Conservation (phyloP, 2,329 filamentous ascomycete genomes). For the Alternaria sp. region DNA sequence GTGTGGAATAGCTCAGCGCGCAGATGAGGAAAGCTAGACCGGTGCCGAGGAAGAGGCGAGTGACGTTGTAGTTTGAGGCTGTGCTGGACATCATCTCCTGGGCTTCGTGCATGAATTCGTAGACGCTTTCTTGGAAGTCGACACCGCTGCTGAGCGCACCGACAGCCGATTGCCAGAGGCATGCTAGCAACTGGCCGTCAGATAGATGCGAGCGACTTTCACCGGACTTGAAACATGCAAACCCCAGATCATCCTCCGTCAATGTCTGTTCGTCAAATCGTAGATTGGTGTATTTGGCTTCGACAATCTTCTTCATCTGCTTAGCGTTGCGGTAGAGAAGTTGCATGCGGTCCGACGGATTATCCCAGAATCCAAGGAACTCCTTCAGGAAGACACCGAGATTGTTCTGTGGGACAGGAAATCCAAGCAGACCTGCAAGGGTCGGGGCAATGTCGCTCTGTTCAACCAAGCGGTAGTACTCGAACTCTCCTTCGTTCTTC, state of each 20-base stretch:
- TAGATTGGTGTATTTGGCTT: conserved; percentile 70
- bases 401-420: conserved; percentile 89
- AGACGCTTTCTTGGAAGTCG: conserved; percentile 47
- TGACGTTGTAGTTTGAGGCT: conserved; percentile 88
- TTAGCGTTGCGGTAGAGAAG: conserved; percentile 78
- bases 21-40: conserved; percentile 54
- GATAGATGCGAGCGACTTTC: conserved; percentile 14
- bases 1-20: conserved; percentile 40
- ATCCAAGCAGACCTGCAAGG: conserved; percentile 81
- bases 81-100: conserved; percentile 85
- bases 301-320: conserved; percentile 80
- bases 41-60: conserved; percentile 61
- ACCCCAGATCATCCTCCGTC: conserved; percentile 10
- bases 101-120: conserved; percentile 70
- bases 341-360: conserved; percentile 64
- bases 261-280: conserved; percentile 51
- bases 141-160: conserved; percentile 12
- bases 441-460: conserved; percentile 95
- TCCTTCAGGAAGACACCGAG: conserved; percentile 83
- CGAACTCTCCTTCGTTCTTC: conserved; percentile 67
- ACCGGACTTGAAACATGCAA: conserved; percentile 16
- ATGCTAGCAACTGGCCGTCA: conserved; percentile 61
- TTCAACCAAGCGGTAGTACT: conserved; percentile 84
- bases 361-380: conserved; percentile 78
- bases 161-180: conserved; percentile 65